Base-by-base conservation (phyloP, 2,329 filamentous ascomycete genomes). In the Teratosphaeria viscida region DNA sequence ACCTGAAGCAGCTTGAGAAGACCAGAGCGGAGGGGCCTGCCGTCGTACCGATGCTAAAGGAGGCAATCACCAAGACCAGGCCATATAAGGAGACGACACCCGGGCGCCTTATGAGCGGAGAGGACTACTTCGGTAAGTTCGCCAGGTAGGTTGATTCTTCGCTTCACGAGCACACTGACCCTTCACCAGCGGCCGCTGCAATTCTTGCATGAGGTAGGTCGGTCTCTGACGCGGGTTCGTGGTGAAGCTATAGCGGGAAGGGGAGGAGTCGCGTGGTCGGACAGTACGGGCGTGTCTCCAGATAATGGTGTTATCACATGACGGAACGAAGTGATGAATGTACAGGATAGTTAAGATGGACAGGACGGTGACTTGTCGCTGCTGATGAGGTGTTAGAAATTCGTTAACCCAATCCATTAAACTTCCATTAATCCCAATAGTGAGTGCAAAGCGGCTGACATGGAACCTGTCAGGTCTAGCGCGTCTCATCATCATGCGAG, bases 1-100 rank as follows among this genome's bases (percentile, higher is more conserved):
- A 70, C 52, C 59, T 72, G 14, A 57, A 61, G 14, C 54, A 59
- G 35, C 62, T 70, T 8, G 63, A 65, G 54, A 55, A 61, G 49
- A 49, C 64, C 3, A 60, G 64, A 7, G 63, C 62, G 27, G 59
- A 55, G 29, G 52, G 58, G 12, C 61, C 54, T 16, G 62, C 63
- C 27, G 60, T 65, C 10, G 57, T 63, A 23, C 63, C 65, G 27
- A 56, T 69, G 27, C 58, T 68, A 49, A 61, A 55, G 56, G 57
- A 62, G 19, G 59, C 59, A 10, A 60, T 57, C 49, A 53, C 57
- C 26, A 59, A 59, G 32, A 19, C 55, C 12, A 58, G 60, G 43
- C 16, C 54, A 12, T 61, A 53, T n/a, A 12, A 10, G 4, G 57
- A 56, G 53, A 53, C 59, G 8, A 59, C 49, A 26, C 47, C 56